Percentiles rank a stretch among this genome's conserved stretches.
Evolutionary conservation across 1,139 yeast species (phyloP).

Genomic region (Kurtzmaniella quercitrusa): DNA sequence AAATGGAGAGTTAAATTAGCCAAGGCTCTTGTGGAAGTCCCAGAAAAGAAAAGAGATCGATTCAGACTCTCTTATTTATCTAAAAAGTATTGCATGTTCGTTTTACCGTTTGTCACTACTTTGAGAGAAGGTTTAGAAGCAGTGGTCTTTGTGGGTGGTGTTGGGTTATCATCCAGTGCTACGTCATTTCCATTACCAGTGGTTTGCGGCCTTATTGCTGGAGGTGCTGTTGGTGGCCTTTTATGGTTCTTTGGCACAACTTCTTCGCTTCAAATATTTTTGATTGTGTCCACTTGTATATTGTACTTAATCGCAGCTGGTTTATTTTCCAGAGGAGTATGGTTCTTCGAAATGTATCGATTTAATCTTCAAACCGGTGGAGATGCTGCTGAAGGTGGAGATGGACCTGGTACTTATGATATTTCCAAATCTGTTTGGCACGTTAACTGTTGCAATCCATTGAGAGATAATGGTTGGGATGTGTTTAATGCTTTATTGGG

Average conservation of each 20-base stretch:
- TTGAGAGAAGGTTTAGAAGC: conserved; percentile 47
- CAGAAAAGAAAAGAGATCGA: conserved; percentile 16
- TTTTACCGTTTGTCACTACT: conserved; percentile 42
- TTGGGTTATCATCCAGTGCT: conserved; percentile 41
- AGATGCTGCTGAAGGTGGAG: conserved; percentile 45
- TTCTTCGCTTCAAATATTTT: conserved; percentile 37
- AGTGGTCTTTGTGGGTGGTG: conserved; percentile 44
- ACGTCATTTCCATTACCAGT: conserved; percentile 30
- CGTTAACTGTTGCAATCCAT: conserved; percentile 42
- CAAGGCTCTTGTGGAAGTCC: conserved; percentile 1
- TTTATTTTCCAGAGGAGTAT: conserved; percentile 41
- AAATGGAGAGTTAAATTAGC: conserved; percentile 76
- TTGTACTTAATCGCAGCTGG: conserved; percentile 44
- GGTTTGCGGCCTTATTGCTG: conserved; percentile 25
- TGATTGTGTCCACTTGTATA: conserved; percentile 36
- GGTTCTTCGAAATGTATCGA: conserved; percentile 41
- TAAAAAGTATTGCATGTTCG: conserved; percentile 36
- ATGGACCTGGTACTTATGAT: conserved; percentile 45
- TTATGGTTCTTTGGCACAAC: conserved; percentile 40
- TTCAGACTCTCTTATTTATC: conserved; percentile 17
- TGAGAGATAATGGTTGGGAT: conserved; percentile 49
- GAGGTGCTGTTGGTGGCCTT: conserved; percentile 29
- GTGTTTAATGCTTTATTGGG: conserved; percentile 41
- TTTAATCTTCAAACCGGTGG: conserved; percentile 40
- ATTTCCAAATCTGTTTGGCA: conserved; percentile 40